phyloP scores from a whole-genome alignment of 257 asterid genomes.

The Thymus quinquecostatus region DNA sequence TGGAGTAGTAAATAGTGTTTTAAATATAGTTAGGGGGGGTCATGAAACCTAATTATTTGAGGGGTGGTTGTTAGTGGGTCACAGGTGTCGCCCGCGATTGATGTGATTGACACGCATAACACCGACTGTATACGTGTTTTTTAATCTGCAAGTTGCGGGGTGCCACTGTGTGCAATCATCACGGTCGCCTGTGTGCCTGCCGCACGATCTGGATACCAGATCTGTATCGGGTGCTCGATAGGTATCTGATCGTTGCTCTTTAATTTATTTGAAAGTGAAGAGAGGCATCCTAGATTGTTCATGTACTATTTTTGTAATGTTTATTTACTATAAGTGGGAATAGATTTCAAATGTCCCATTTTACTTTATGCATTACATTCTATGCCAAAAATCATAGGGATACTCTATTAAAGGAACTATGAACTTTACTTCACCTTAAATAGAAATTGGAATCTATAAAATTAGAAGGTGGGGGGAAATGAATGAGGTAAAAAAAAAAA shows the following conservation, averaged over 20 bases:
- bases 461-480: conserved; percentile 21
- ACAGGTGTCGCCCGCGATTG: conserved; percentile 13
- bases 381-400: conserved; percentile 2
- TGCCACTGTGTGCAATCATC: conserved; percentile 11
- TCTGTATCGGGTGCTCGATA: neutral
- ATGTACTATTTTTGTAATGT: conserved; percentile 4
- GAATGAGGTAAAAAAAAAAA: neutral
- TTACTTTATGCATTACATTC: neutral
- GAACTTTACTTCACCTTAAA: conserved; percentile 22
- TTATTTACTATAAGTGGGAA: conserved; percentile 36
- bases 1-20: neutral
- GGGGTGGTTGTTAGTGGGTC: conserved; percentile 19
- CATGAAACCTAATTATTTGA: neutral
- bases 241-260: neutral
- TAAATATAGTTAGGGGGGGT: neutral
- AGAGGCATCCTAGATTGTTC: neutral
- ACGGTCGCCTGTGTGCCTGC: neutral
- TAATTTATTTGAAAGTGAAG: neutral
- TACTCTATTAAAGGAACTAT: conserved; percentile 13
- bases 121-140: neutral
- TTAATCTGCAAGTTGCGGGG: neutral
- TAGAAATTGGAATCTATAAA: conserved; percentile 27
- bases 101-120: conserved; percentile 17
- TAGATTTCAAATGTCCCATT: conserved; percentile 1
- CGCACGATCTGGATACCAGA: neutral